phyloP scores from a whole-genome alignment of 805 yeast genomes.

The Metschnikowia colocasiae region DNA sequence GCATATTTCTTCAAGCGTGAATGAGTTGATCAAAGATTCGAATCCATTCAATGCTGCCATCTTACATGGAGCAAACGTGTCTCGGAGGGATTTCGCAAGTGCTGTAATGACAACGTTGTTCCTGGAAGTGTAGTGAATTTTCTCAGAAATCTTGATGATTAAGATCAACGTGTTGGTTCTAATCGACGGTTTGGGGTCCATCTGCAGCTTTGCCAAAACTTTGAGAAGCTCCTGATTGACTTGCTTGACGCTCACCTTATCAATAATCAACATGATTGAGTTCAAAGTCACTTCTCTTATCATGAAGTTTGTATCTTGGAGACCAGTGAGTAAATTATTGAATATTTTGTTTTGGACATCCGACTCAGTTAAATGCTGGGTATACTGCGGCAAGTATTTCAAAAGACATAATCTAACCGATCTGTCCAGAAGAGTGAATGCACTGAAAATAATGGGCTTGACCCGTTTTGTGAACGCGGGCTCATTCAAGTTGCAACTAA shows the following conservation, averaged over 20 bases:
- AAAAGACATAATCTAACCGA: slow-evolving; percentile 71
- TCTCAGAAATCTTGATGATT: slow-evolving; percentile 59
- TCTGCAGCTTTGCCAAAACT: slow-evolving; percentile 75
- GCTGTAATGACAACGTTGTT: slow-evolving; percentile 84
- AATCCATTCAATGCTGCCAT: slow-evolving; percentile 75
- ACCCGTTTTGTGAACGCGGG: slow-evolving; percentile 40
- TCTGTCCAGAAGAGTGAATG: slow-evolving; percentile 69
- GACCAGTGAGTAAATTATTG: slow-evolving; percentile 69
- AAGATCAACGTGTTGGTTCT: slow-evolving; percentile 73
- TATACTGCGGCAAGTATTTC: slow-evolving; percentile 54
- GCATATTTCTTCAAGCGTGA: slow-evolving; percentile 72
- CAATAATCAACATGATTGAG: slow-evolving; percentile 56
- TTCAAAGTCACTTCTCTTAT: slow-evolving; percentile 78
- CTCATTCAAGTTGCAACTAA: slow-evolving; percentile 25
- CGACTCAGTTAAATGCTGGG: slow-evolving; percentile 47
- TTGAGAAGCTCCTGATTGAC: slow-evolving; percentile 82
- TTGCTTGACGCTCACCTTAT: slow-evolving; percentile 70
- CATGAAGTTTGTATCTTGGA: slow-evolving; percentile 78
- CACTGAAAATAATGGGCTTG: slow-evolving; percentile 60
- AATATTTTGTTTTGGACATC: slow-evolving; percentile 71
- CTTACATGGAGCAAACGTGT: slow-evolving; percentile 71
- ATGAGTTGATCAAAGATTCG: slow-evolving; percentile 57
- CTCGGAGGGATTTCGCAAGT: slow-evolving; percentile 75
- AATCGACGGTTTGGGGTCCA: slow-evolving; percentile 71
- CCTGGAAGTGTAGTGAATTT: slow-evolving; percentile 53